Evolutionary conservation across 306 rosid genomes (phyloP).

Genomic region (Cicer judaicum): DNA sequence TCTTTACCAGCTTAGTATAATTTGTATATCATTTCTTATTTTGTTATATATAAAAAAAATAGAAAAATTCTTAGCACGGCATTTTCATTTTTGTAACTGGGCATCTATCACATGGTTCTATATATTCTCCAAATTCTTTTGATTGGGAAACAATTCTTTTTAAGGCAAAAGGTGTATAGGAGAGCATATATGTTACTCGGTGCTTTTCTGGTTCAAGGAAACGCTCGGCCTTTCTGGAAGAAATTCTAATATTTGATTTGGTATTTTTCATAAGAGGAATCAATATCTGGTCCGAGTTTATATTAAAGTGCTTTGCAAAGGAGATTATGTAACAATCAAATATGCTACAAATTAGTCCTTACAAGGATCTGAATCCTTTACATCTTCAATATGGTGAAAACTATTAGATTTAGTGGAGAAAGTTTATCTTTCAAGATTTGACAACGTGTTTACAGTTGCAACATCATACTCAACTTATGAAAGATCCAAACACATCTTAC

Average conservation of each 20-base stretch:
- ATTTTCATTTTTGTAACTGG: slow-evolving; percentile 48
- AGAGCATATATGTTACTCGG: neutral
- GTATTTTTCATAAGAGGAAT: neutral
- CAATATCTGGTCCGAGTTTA: neutral
- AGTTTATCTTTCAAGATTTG: too few relatives aligned
- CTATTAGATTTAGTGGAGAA: too few relatives aligned
- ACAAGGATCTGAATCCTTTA: too few relatives aligned
- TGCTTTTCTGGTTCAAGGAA: slow-evolving; percentile 5
- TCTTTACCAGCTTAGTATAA: slow-evolving; percentile 22
- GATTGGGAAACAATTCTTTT: slow-evolving; percentile 10
- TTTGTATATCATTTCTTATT: slow-evolving; percentile 45
- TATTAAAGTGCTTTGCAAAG: neutral
- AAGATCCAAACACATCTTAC: too few relatives aligned
- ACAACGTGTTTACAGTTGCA: too few relatives aligned
- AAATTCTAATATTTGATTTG: neutral
- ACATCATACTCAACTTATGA: too few relatives aligned
- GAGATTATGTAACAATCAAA: neutral
- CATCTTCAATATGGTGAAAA: too few relatives aligned
- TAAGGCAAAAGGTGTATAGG: neutral
- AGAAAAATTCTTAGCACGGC: slow-evolving; percentile 46
- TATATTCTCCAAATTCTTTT: slow-evolving; percentile 31
- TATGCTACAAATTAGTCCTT: neutral
- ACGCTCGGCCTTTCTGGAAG: neutral
- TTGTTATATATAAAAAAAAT: slow-evolving; percentile 39
- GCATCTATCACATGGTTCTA: slow-evolving; percentile 3